Percentiles rank a stretch among this genome's conserved stretches.
Evolutionary conservation across 306 rosid genomes (phyloP).

Genomic region (Canavalia gladiata): DNA sequence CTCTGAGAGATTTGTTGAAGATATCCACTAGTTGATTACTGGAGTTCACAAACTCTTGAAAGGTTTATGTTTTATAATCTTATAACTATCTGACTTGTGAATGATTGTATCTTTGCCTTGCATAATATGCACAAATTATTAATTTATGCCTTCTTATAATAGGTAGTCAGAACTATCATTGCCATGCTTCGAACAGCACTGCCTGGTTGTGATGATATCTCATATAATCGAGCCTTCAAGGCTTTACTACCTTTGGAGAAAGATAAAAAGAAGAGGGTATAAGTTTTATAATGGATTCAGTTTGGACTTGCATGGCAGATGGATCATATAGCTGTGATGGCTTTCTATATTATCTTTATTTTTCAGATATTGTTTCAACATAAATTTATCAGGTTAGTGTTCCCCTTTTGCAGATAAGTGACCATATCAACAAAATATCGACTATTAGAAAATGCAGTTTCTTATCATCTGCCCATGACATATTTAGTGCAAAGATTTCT

Average conservation of each 20-base stretch:
- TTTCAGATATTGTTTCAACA: conserved; percentile 34
- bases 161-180: conserved; percentile 86
- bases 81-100: conserved; percentile 3
- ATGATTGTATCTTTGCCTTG: conserved; percentile 34
- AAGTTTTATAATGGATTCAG: conserved; percentile 40
- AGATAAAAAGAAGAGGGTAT: conserved; percentile 85
- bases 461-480: conserved; percentile 79
- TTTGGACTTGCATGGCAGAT: conserved; percentile 19
- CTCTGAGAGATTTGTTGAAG: neutral
- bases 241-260: conserved; percentile 88
- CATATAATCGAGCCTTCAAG: conserved; percentile 82
- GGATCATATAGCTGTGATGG: conserved; percentile 29
- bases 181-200: conserved; percentile 82
- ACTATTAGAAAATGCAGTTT: conserved; percentile 80
- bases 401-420: conserved; percentile 69
- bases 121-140: conserved; percentile 33
- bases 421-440: conserved; percentile 83
- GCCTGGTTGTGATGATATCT: conserved; percentile 78
- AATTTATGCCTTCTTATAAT: conserved; percentile 47
- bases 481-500: conserved; percentile 87
- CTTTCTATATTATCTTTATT: conserved; percentile 39
- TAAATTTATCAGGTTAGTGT: conserved; percentile 33
- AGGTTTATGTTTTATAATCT: conserved; percentile 2
- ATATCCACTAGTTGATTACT: conserved; percentile 2
- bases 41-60: conserved; percentile 38